Conservation (phyloP, 148 eudicot species). For the Agrostemma githago region DNA sequence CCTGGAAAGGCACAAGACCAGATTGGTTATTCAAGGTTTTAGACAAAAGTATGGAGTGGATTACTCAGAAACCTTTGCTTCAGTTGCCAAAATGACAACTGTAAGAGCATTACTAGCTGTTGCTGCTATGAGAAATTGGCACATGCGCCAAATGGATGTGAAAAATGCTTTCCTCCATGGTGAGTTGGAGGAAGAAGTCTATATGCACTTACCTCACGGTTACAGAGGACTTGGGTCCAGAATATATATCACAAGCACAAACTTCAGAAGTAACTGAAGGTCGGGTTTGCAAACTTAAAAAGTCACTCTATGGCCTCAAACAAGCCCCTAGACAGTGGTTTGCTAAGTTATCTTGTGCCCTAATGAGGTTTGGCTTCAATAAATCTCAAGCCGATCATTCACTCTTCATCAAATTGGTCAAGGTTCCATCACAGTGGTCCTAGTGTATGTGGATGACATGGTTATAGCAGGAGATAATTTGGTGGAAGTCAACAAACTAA, state of each 20-base stretch:
- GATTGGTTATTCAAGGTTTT: not conserved
- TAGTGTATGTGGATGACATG: conserved; percentile 3
- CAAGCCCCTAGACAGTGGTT: not conserved
- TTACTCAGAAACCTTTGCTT: conserved; percentile 8
- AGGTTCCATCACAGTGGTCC: not conserved
- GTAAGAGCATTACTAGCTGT: too few species aligned
- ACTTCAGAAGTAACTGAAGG: too few species aligned
- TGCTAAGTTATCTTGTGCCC: too few species aligned
- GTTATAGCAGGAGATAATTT: not conserved
- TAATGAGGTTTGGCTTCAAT: too few species aligned
- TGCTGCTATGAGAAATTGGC: not conserved
- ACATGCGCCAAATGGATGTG: not conserved
- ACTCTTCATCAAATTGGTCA: not conserved
- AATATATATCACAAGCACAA: too few species aligned
- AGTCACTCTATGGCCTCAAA: not conserved
- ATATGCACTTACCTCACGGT: not conserved
- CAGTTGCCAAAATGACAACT: not conserved
- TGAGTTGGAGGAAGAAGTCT: not conserved
- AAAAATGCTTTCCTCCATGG: conserved; percentile 4
- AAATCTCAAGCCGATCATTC: too few species aligned
- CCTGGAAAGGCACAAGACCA: not conserved
- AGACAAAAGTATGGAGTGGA: not conserved
- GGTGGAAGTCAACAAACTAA: not conserved
- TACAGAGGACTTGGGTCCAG: not conserved
- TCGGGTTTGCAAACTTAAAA: too few species aligned